phyloP scores from a whole-genome alignment of 2,329 filamentous ascomycete genomes.

The Neonectria ditissima region DNA sequence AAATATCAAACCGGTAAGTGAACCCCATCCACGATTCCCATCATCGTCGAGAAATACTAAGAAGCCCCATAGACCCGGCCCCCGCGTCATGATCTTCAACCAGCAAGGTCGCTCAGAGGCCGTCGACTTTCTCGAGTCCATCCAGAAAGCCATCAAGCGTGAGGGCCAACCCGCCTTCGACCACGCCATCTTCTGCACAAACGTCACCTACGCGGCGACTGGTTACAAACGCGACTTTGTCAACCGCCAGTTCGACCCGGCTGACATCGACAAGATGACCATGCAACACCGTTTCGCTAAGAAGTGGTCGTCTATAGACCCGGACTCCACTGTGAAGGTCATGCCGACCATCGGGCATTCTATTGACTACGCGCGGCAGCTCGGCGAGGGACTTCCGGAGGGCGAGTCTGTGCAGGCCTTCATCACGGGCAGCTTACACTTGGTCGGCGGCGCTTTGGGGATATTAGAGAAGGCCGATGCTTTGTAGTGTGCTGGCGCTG shows the following conservation, averaged over 20 bases:
- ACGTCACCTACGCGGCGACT: slow-evolving; percentile 67
- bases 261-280: slow-evolving; percentile 63
- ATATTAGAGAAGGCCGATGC: slow-evolving; percentile 62
- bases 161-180: slow-evolving; percentile 64
- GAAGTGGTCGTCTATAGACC: slow-evolving; percentile 62
- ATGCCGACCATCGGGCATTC: slow-evolving; percentile 68
- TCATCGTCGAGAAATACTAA: neutral
- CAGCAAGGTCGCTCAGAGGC: slow-evolving; percentile 74
- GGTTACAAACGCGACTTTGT: slow-evolving; percentile 69
- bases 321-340: slow-evolving; percentile 58
- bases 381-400: slow-evolving; percentile 48
- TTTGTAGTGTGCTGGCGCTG: slow-evolving; percentile 46
- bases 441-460: slow-evolving; percentile 67
- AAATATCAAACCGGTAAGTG: slow-evolving; percentile 53
- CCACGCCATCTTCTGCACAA: slow-evolving; percentile 86
- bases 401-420: slow-evolving; percentile 59
- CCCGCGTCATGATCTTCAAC: slow-evolving; percentile 83
- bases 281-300: slow-evolving; percentile 66
- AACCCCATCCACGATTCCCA: no score
- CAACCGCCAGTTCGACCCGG: slow-evolving; percentile 65
- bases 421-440: slow-evolving; percentile 72
- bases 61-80: slow-evolving; percentile 47
- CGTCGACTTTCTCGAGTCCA: slow-evolving; percentile 63
- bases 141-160: slow-evolving; percentile 54
- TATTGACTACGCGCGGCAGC: slow-evolving; percentile 58